Percentiles rank a stretch among this genome's conserved stretches.
Conservation (phyloP, 192 early-diverging fungal genomes). For the Coemansia sp. region DNA sequence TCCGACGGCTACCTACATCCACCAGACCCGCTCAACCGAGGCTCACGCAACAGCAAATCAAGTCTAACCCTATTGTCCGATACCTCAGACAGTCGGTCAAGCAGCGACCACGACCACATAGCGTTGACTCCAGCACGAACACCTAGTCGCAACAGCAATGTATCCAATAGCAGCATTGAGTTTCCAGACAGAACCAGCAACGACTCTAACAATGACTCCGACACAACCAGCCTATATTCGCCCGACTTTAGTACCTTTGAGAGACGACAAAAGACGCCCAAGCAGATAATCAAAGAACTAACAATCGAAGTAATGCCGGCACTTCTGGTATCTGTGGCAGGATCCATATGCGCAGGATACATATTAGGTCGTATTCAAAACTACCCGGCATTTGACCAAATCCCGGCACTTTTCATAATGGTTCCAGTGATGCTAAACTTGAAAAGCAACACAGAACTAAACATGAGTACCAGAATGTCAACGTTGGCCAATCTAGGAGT, state of each 20-base stretch:
- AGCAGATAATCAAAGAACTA: constrained; percentile 34
- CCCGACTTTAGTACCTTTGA: neutral
- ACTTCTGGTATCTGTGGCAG: constrained; percentile 67
- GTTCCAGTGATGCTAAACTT: constrained; percentile 83
- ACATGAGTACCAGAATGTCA: constrained; percentile 81
- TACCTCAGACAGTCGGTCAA: neutral
- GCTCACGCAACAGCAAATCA: constrained; percentile 2
- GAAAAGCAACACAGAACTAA: constrained; percentile 92
- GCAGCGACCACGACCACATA: neutral
- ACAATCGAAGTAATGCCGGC: constrained; percentile 62
- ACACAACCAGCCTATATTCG: neutral
- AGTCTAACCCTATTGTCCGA: neutral
- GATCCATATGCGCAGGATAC: constrained; percentile 70
- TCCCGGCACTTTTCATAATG: constrained; percentile 80
- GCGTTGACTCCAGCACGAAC: constrained; percentile 1
- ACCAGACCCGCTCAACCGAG: neutral
- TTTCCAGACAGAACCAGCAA: constrained; percentile 5
- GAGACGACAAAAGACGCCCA: constrained; percentile 10
- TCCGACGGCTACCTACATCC: neutral
- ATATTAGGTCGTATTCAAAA: constrained; percentile 67
- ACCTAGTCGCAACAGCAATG: neutral
- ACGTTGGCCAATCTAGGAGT: constrained; percentile 71
- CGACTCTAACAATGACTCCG: neutral
- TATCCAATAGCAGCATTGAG: neutral
- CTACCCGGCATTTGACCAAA: constrained; percentile 65